These are phyloP conservation scores for Pholiota molesta DNA, from an alignment of 768 basidiomycete genomes.

Conservation along the genomic window DNA sequence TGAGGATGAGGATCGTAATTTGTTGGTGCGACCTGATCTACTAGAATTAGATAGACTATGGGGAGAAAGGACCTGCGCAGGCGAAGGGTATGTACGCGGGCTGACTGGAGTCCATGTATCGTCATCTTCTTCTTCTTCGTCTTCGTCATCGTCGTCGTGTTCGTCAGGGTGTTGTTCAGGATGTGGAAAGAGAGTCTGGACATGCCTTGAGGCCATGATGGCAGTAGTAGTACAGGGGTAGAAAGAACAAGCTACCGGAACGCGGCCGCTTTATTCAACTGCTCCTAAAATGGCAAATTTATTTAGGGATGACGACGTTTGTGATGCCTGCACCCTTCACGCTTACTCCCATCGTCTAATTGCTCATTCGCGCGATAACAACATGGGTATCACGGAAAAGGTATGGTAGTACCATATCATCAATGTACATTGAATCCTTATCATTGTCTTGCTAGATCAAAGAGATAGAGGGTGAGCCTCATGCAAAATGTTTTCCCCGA, in stretches of 20 bases:
- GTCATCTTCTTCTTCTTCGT: conserved; percentile 50
- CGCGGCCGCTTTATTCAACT: too few species aligned
- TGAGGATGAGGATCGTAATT: conserved; percentile 29
- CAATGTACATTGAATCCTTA: conserved; percentile 2
- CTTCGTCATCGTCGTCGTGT: conserved; percentile 55
- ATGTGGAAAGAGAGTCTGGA: conserved; percentile 70
- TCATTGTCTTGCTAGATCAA: conserved; percentile 65
- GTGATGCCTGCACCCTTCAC: conserved; percentile 10
- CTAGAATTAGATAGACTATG: conserved; percentile 26
- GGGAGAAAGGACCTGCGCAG: conserved; percentile 32
- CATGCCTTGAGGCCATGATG: conserved; percentile 46
- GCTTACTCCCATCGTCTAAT: conserved; percentile 15
- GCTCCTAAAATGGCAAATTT: conserved; percentile 6
- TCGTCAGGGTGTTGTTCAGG: conserved; percentile 39
- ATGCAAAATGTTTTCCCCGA: neutral
- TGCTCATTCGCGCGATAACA: conserved; percentile 16
- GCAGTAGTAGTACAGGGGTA: conserved; percentile 14
- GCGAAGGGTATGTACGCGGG: conserved; percentile 34
- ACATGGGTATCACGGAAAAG: conserved; percentile 96
- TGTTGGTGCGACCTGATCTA: conserved; percentile 29
- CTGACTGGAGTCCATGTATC: conserved; percentile 36
- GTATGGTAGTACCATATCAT: conserved; percentile 29
- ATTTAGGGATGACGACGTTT: conserved; percentile 8
- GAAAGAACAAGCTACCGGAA: neutral
- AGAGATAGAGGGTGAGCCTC: conserved; percentile 85